Base-by-base conservation (phyloP, 129 eudicot genomes). In the Lactuca saligna region DNA sequence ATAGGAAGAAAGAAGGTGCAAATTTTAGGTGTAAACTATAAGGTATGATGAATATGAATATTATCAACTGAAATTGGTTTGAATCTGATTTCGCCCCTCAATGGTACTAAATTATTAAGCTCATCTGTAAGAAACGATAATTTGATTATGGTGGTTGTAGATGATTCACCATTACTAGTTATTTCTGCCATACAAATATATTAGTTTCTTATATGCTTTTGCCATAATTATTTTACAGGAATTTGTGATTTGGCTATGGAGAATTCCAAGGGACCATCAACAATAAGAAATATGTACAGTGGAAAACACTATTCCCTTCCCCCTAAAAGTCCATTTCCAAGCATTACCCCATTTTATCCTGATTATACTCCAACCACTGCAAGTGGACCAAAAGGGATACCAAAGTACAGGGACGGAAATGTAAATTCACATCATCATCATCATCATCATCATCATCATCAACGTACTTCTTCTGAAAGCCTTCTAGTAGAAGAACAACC, bases 241-340 rank as follows among this genome's bases (percentile, higher is more conserved):
- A 34, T 7, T 62, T 69, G 73, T 72, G 66, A 39, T 38, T 41
- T 38, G 73, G 57, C 48, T 71, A 91, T 88, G 95, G 87, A 81
- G 50, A 85, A 79, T 67, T 72, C 87, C 49, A 85, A 83, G 73
- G 95, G 95, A 54, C 78, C 88, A 69, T 79, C 89, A 15, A 79
- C 76, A 71, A 12, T 79, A 37, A 77, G 84, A 79, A 89, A 60
- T 65, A 65, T 81, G 74, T 80, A 79, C 79, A 78, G 15, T 41
- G 95, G 95, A 32, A 92, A 84, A 67, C 78, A 82, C 66, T 72
- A 89, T 71, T 74, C 86, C 49, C 89, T 92, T 44, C 98, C 98
- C 33, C 98, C 98, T 73, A 92, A 92, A 86, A 84, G 88, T 67
- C 96, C 98, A 25, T 88, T 84, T 58, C 96, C 96, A 6, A 78